These are phyloP conservation scores for Collybiopsis confluens DNA, from an alignment of 768 basidiomycete species.

Conservation along the genomic window DNA sequence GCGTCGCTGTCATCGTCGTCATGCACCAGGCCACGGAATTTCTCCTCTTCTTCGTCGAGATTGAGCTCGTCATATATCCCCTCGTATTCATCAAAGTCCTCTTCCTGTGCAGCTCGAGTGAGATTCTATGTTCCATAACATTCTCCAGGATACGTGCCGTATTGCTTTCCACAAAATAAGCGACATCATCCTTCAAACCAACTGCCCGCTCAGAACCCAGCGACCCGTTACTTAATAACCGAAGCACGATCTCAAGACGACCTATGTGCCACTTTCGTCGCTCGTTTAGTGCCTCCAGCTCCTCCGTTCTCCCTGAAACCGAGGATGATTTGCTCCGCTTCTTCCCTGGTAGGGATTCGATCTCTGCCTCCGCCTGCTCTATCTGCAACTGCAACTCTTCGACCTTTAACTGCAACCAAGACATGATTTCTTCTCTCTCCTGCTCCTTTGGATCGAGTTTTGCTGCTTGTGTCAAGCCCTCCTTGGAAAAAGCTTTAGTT, in stretches of 20 bases:
- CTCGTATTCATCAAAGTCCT: constrained; percentile 95
- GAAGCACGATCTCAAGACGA: constrained; percentile 88
- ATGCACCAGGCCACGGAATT: constrained; percentile 67
- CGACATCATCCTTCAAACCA: constrained; percentile 87
- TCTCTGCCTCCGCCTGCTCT: constrained; percentile 91
- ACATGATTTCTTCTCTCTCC: constrained; percentile 85
- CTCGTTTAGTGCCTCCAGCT: constrained; percentile 87
- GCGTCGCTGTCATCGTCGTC: constrained; percentile 80
- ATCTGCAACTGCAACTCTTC: constrained; percentile 93
- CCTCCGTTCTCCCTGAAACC: constrained; percentile 68
- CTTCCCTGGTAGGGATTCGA: constrained; percentile 83
- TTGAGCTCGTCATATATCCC: constrained; percentile 98
- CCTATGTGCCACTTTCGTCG: constrained; percentile 93
- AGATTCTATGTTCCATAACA: constrained; percentile 15
- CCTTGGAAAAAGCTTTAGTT: constrained; percentile 99
- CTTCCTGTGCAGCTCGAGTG: constrained; percentile 57
- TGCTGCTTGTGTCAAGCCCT: constrained; percentile 90
- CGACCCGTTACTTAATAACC: constrained; percentile 91
- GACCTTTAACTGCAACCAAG: constrained; percentile 85
- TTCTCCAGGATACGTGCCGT: constrained; percentile 54
- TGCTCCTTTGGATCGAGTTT: constrained; percentile 97
- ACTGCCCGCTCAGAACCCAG: constrained; percentile 77
- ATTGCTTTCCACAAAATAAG: constrained; percentile 95
- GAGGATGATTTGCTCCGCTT: constrained; percentile 75
- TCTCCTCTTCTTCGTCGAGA: constrained; percentile 95